Base-by-base conservation (phyloP, 1,139 yeast species). In the Yamadazyma triangularis region DNA sequence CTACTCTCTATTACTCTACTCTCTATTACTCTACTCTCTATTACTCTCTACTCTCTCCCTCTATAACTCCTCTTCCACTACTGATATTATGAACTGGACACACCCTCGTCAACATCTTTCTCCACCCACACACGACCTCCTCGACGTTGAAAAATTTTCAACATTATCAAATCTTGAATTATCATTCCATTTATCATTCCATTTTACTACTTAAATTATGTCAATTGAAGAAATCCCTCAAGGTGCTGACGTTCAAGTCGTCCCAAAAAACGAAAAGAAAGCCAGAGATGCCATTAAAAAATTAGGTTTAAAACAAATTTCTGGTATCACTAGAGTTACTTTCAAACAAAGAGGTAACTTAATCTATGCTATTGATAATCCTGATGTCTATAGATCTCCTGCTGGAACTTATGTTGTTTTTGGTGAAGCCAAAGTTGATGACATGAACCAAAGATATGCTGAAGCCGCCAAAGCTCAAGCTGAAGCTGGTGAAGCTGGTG, bases 341-440 rank as follows among this genome's bases (percentile, higher is more conserved):
- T 83, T 91, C 78, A 87, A 85, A 72, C 91, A 86, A 73, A 80
- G 87, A 70, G 89, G 93, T 65, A 87, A 87, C 79, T 77, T 82
- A 60, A 84, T 88, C 60, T 80, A 84, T 64, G 95, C 95, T 59
- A 86, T 91, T 70, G 94, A 86, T 64, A 64, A 69, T 48, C 98
- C 98, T 62, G 97, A 89, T 51, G 98, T 91, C 40, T 91, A 74
- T 94, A 86, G 77, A 70, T 81, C 95, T 45, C 75, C 83, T 51
- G 93, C 95, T 56, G 96, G 96, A 60, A 81, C 95, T 52, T 91
- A 84, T 73, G 81, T 91, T 53, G 96, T 91, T 47, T 89, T 91
- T 54, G 98, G 98, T 68, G 97, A 89, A 70, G 95, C 96, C 60
- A 86, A 87, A 78, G 85, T 86, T 49, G 96, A 88, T 62, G 94